Evolutionary conservation across 441 rosid species (phyloP), one percentile per base, ranked within the genome.

Genomic region (Corymbia citriodora): DNA sequence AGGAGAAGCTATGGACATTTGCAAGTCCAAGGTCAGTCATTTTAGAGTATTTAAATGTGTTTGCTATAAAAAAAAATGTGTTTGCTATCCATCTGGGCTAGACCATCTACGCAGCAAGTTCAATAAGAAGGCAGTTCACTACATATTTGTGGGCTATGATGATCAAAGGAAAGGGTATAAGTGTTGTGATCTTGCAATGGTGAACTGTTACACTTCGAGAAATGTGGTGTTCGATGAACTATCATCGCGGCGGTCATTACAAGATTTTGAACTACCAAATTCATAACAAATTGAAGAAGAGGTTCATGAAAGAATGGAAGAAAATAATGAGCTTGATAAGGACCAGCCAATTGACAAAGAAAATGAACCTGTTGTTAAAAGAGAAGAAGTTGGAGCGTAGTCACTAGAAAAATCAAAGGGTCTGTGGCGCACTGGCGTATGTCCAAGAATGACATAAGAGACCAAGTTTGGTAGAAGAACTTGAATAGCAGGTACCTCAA

Each of bases 401-500:
- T 59, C 65, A 59, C 11, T 29, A 59, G 15, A 25, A 59, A 59
- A 59, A 59, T 59, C n/a, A 23, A 59, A 59, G 65, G 65, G 45
- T 40, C n/a, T 6, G 11, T 59, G 0, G 65, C n/a, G 25, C 25
- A 59, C 1, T 59, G 1, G 0, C 11, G 65, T 59, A 59, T 59
- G 65, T 25, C 17, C 13, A 1, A 59, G 65, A 59, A 59, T 59
- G 65, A 59, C 25, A 59, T 13, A 59, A 59, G 65, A 59, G 14
- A 59, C 7, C 63, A 25, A 25, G 65, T 25, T 59, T 10, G 65
- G 65, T 5, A 25, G 29, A 59, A 23, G 65, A 59, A 59, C n/a
- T 29, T 0, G 7, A 59, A 59, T 29, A 29, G n/a, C 0, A 12
- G 65, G 65, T 10, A 59, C 1, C 13, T 25, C 0, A 25, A 59